These are phyloP conservation scores for Canavalia gladiata DNA, from an alignment of 306 rosid genomes.

Conservation along the genomic window DNA sequence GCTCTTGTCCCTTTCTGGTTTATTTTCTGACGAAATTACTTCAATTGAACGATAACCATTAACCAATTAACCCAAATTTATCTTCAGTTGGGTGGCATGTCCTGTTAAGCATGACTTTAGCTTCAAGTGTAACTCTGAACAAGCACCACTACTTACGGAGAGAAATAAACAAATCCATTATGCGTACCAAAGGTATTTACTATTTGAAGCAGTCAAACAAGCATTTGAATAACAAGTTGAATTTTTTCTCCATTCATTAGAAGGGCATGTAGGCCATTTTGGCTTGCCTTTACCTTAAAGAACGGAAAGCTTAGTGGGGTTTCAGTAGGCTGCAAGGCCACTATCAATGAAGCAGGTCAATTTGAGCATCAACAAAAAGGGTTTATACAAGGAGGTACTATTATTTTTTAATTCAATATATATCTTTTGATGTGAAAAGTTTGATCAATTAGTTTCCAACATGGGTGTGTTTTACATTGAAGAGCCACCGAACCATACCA, in stretches of 20 bases:
- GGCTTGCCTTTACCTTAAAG: conserved; percentile 89
- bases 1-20: conserved; percentile 38
- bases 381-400: conserved; percentile 13
- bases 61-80: conserved; percentile 43
- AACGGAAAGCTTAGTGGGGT: conserved; percentile 53
- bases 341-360: conserved; percentile 66
- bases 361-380: conserved; percentile 47
- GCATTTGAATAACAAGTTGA: conserved; percentile 46
- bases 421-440: conserved; percentile 44
- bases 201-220: conserved; percentile 45
- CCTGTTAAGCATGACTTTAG: conserved; percentile 70
- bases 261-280: conserved; percentile 55
- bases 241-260: conserved; percentile 42
- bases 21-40: conserved; percentile 42
- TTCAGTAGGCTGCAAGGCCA: conserved; percentile 73
- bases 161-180: conserved; percentile 16
- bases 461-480: conserved; percentile 83
- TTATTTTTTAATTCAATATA: conserved; percentile 27
- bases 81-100: conserved; percentile 67
- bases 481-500: conserved; percentile 65
- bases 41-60: conserved; percentile 42
- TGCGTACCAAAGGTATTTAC: neutral
- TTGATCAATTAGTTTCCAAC: conserved; percentile 35
- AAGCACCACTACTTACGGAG: conserved; percentile 42
- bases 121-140: conserved; percentile 64